A percentile compares a stretch with the other conserved stretches of the same genome.
phyloP scores from a whole-genome alignment of 768 basidiomycete genomes.

The Fistulinella prunicolor region DNA sequence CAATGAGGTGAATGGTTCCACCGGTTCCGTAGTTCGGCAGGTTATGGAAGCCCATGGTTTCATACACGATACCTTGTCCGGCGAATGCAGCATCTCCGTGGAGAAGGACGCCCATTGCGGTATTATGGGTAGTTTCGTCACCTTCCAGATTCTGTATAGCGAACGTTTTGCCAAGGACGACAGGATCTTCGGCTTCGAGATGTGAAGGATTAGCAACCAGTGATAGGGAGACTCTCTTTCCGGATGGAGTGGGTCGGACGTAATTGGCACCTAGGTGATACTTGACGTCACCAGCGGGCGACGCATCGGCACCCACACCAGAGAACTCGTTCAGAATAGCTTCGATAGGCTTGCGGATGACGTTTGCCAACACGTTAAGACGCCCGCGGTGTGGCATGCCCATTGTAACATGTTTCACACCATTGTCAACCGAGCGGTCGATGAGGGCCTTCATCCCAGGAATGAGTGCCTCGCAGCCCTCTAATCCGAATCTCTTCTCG shows the following conservation, averaged over 20 bases:
- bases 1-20: conserved; percentile 96
- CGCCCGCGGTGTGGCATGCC: conserved; percentile 99
- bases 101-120: conserved; percentile 92
- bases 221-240: conserved; percentile 96
- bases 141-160: conserved; percentile 93
- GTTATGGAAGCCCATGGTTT: conserved; percentile 98
- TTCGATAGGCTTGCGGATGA: conserved; percentile 97
- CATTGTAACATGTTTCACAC: conserved; percentile 93
- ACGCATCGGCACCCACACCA: conserved; percentile 68
- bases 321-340: conserved; percentile 97
- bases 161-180: conserved; percentile 98
- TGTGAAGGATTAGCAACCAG: conserved; percentile 99
- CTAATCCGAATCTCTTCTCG: conserved; percentile 98
- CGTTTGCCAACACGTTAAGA: conserved; percentile 96
- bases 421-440: conserved; percentile 95
- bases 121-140: conserved; percentile 74
- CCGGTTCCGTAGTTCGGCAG: conserved; percentile 95
- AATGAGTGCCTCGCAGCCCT: conserved; percentile 95
- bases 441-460: conserved; percentile 99
- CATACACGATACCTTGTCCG: conserved; percentile 97
- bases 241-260: conserved; percentile 94
- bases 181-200: conserved; percentile 93
- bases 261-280: conserved; percentile 99
- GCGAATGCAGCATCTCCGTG: conserved; percentile 99
- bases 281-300: conserved; percentile 95